These are phyloP conservation scores for Moesziomyces parantarcticus DNA, from an alignment of 1,284 basidiomycete species.

Conservation along the genomic window DNA sequence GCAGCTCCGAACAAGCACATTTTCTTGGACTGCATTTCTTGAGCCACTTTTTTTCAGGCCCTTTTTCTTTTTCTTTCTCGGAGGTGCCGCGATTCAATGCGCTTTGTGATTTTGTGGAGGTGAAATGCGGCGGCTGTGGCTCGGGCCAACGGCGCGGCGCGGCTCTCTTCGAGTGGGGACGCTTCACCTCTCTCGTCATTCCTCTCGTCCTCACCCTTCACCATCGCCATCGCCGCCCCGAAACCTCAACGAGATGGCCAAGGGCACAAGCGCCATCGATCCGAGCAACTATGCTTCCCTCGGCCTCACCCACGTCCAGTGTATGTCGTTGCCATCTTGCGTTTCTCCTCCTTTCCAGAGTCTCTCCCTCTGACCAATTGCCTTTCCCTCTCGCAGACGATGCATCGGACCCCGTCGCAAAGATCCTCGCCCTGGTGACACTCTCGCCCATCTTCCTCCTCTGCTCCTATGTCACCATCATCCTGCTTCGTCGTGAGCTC, in stretches of 20 bases:
- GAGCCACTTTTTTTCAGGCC: background rate
- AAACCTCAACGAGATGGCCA: conserved; percentile 17
- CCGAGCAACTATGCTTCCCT: conserved; percentile 55
- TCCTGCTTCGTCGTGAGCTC: conserved; percentile 80
- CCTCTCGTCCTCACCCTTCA: background rate
- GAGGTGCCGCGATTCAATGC: background rate
- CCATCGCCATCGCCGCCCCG: background rate
- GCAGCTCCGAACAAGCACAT: too few species aligned
- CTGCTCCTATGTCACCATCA: conserved; percentile 78
- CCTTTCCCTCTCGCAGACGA: conserved; percentile 25
- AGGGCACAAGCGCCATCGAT: conserved; percentile 48
- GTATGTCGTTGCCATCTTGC: conserved; percentile 19
- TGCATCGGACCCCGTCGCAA: conserved; percentile 48
- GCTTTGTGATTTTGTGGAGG: background rate
- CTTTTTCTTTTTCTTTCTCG: background rate
- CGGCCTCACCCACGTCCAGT: conserved; percentile 63
- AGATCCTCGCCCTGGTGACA: conserved; percentile 58
- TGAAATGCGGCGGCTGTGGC: background rate
- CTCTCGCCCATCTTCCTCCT: conserved; percentile 63
- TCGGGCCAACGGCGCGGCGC: background rate
- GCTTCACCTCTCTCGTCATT: too few species aligned
- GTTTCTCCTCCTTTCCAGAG: background rate
- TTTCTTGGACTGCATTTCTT: background rate
- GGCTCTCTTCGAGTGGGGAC: background rate
- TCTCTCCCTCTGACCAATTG: background rate